A percentile compares a stretch with the other conserved stretches of the same genome.
Conservation (phyloP, 768 basidiomycete genomes). For the Hortiboletus flavorubellus region DNA sequence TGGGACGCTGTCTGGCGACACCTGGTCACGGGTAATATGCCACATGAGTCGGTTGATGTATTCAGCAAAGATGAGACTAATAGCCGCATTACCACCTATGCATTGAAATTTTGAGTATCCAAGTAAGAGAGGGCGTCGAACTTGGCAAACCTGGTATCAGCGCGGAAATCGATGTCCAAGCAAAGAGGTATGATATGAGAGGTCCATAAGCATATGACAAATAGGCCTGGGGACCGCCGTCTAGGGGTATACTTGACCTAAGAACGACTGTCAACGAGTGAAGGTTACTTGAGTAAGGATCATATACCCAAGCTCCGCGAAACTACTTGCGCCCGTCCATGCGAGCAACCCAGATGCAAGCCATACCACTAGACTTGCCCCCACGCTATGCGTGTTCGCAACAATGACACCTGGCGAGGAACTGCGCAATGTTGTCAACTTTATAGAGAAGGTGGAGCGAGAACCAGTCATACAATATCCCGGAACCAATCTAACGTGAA, state of each 20-base stretch:
- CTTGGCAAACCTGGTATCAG: slow-evolving; percentile 69
- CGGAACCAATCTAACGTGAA: slow-evolving; percentile 71
- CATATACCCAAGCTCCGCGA: slow-evolving; percentile 80
- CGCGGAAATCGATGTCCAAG: slow-evolving; percentile 91
- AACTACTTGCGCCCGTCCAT: slow-evolving; percentile 96
- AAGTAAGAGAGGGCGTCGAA: neutral
- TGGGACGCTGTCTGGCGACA: slow-evolving; percentile 76
- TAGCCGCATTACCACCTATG: slow-evolving; percentile 73
- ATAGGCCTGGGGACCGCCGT: slow-evolving; percentile 70
- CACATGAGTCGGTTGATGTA: slow-evolving; percentile 89
- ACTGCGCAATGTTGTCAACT: slow-evolving; percentile 37
- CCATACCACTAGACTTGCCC: slow-evolving; percentile 88
- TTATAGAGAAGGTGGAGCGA: neutral
- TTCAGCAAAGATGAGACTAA: slow-evolving; percentile 87
- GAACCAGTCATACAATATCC: slow-evolving; percentile 73
- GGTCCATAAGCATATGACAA: slow-evolving; percentile 88
- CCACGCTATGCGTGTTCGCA: slow-evolving; percentile 84
- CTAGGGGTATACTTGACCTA: slow-evolving; percentile 35
- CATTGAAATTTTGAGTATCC: slow-evolving; percentile 1
- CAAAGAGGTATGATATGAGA: slow-evolving; percentile 84
- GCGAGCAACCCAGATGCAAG: slow-evolving; percentile 75
- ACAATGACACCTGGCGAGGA: slow-evolving; percentile 92
- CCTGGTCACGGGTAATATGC: slow-evolving; percentile 65
- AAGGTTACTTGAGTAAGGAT: neutral
- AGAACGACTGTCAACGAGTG: neutral